Conservation (phyloP, 805 yeast species). For the Schwanniomyces vanrijiae region DNA sequence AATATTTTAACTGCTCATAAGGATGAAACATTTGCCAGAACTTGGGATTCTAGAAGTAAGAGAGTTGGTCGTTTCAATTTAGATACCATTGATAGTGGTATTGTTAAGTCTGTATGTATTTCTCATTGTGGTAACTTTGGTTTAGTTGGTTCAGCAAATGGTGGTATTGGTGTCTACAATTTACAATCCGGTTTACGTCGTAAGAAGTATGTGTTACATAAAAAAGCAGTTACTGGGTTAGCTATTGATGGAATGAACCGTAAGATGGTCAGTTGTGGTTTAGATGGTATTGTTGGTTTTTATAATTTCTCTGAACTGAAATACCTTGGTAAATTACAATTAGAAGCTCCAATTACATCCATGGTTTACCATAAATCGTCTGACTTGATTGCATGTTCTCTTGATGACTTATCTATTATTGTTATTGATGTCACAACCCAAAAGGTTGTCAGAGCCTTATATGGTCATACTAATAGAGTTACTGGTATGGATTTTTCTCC, state of each 20-base stretch:
- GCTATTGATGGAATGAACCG: constrained; percentile 89
- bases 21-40: constrained; percentile 78
- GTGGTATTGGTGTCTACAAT: constrained; percentile 83
- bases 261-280: constrained; percentile 80
- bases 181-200: constrained; percentile 87
- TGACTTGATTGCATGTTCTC: constrained; percentile 78
- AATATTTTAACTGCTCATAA: constrained; percentile 87
- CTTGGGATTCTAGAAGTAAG: constrained; percentile 82
- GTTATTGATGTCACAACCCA: constrained; percentile 82
- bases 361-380: constrained; percentile 79
- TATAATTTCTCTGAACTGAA: constrained; percentile 77
- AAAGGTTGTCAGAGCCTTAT: constrained; percentile 78
- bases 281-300: constrained; percentile 88
- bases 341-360: constrained; percentile 76
- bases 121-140: constrained; percentile 97
- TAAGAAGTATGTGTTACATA: constrained; percentile 67
- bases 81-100: constrained; percentile 73
- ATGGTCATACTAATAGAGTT: constrained; percentile 88
- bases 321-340: constrained; percentile 61
- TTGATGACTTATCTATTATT: constrained; percentile 83
- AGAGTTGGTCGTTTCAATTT: constrained; percentile 76
- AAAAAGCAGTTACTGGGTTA: constrained; percentile 82
- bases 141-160: constrained; percentile 82
- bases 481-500: constrained; percentile 89
- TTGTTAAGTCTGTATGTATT: constrained; percentile 71